Base-by-base conservation (phyloP, 305 asterid species). In the Caryopteris hybrid region DNA sequence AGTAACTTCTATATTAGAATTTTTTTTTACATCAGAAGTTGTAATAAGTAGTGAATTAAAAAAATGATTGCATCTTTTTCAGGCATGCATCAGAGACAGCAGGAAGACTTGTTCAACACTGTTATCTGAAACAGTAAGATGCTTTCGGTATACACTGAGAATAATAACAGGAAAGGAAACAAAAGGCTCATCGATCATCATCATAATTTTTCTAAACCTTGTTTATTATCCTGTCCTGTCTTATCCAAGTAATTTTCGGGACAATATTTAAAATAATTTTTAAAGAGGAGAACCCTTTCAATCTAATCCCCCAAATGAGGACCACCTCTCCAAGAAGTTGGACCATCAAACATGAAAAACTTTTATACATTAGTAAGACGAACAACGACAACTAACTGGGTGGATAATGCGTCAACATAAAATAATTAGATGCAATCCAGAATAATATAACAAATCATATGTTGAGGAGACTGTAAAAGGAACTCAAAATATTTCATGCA, bases 301-400 rank as follows among this genome's bases (percentile, higher is more conserved):
- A 21, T 13, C 16, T 18, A 17, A 58, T 47, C 74, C 66, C 34
- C 59, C 69, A 34, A 25, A 52, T 6, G 4, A 52, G 66, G 65
- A 54, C 70, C 60, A 53, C 70, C 31, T 52, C 36, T n/a, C 39
- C 43, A 45, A 7, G 47, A 57, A 12, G 3, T 54, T 71, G 65
- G 38, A 53, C 70, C 70, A 71, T 50, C 47, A 53, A 66, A 39
- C 43, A 66, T 41, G 3, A 22, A 11, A 23, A 10, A 55, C 45
- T 38, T 38, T 22, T 0, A 23, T 14, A 54, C 9, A 10, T 9
- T 41, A 53, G 14, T 14, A 25, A 68, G 20, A 18, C 1, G 33
- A 68, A 27, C 16, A 55, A 43, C 6, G 45, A 53, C 41, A 38
- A 42, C 6, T 2, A 7, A 27, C 9, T 25, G 42, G 65, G 45